Evolutionary conservation across 352 stramenopile genomes (phyloP).

Genomic region (Phytophthora cactorum): DNA sequence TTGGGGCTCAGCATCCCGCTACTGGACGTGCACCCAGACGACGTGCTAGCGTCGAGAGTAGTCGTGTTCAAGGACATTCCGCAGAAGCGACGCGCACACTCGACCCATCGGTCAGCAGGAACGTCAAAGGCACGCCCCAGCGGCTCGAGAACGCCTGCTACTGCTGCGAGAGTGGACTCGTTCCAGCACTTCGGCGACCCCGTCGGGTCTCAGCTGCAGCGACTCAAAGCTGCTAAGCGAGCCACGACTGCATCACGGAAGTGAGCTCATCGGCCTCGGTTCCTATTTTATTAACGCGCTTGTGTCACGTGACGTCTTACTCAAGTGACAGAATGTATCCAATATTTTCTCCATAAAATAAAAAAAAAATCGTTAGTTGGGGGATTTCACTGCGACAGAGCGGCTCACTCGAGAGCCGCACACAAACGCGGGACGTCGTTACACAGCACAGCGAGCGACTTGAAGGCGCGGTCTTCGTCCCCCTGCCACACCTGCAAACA

Average conservation of each 20-base stretch:
- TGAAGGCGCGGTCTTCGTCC: conserved; percentile 73
- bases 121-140: conserved; percentile 2
- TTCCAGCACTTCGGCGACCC: conserved; percentile 76
- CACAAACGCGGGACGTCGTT: conserved; percentile 70
- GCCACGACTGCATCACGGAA: conserved; percentile 5
- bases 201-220: conserved; percentile 58
- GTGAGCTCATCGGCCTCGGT: conserved; percentile 3
- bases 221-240: conserved; percentile 41
- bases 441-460: conserved; percentile 71
- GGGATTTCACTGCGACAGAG: neutral
- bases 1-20: conserved; percentile 69
- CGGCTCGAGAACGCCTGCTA: conserved; percentile 9
- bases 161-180: conserved; percentile 30
- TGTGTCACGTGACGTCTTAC: conserved; percentile 5
- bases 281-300: conserved; percentile 5
- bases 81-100: conserved; percentile 29
- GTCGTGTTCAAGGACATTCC: conserved; percentile 65
- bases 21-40: conserved; percentile 58
- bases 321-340: neutral
- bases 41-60: conserved; percentile 62
- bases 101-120: conserved; percentile 1
- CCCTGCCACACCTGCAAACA: conserved; percentile 72
- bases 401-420: conserved; percentile 37
- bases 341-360: conserved; percentile 28
- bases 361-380: conserved; percentile 1